phyloP scores from a whole-genome alignment of 805 yeast species.

The Blastobotrys mokoenaii region DNA sequence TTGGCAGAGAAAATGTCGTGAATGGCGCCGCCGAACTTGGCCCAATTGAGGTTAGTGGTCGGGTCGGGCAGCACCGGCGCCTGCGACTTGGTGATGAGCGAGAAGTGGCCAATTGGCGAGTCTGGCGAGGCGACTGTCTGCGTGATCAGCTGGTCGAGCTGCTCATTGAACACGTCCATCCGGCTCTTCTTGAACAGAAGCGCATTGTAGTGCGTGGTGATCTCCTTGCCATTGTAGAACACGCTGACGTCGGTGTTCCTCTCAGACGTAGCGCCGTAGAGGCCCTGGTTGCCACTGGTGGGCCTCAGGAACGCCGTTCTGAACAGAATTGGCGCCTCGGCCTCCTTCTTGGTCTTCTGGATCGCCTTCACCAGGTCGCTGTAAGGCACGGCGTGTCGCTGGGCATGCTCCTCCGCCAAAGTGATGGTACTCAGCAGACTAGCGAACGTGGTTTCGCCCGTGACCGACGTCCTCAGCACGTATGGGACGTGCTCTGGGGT shows the following conservation, averaged over 20 bases:
- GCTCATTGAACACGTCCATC: conserved; percentile 62
- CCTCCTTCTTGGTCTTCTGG: conserved; percentile 41
- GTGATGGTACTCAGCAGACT: conserved; percentile 43
- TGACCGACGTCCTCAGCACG: conserved; percentile 47
- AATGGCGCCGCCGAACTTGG: conserved; percentile 85
- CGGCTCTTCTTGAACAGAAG: conserved; percentile 65
- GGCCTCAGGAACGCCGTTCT: conserved; percentile 26
- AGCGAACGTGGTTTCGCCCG: conserved; percentile 34
- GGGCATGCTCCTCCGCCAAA: conserved; percentile 28
- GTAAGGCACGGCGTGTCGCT: conserved; percentile 37
- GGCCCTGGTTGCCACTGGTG: conserved; percentile 5
- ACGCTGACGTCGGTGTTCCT: conserved; percentile 52
- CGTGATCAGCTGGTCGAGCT: conserved; percentile 48
- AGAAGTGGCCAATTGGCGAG: conserved; percentile 42
- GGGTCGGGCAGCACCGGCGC: conserved; percentile 71
- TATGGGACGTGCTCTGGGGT: conserved; percentile 38
- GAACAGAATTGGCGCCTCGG: conserved; percentile 55
- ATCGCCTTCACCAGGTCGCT: conserved; percentile 48
- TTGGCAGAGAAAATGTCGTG: conserved; percentile 91
- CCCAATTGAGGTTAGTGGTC: conserved; percentile 79
- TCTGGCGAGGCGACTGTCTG: conserved; percentile 27
- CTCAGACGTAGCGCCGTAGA: conserved; percentile 11
- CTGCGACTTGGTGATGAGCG: conserved; percentile 64
- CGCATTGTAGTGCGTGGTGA: conserved; percentile 61
- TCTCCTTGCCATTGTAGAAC: conserved; percentile 18